Base-by-base conservation (phyloP, 1,139 yeast species). In the Hansenula sp. region DNA sequence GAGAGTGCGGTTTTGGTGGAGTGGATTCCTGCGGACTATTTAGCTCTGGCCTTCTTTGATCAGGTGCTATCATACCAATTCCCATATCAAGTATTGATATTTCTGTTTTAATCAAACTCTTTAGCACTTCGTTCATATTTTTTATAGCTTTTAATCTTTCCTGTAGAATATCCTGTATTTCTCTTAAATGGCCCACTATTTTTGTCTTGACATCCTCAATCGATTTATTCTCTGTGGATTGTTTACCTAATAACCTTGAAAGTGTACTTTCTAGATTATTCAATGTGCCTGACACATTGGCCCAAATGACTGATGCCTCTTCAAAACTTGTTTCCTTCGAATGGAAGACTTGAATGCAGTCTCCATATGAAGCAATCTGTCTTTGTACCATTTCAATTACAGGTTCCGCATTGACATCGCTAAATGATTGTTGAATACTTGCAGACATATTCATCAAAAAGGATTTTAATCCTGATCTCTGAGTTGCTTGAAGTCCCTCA, bases 231-330 rank as follows among this genome's bases (percentile, higher is more conserved):
- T 6, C 10, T 10, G 13, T 9, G 4, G 34, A 10, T 22, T 16
- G 21, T 4, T 22, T 19, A 2, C 22, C 7, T 8, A 33, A 18
- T 2, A 25, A 8, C 3, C 11, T 4, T 2, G 29, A 17, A 13
- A 33, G 18, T 2, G 16, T 19, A 2, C 10, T 19, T 20, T 39
- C 42, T 16, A 53, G 32, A 11, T 39, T 37, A 4, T 47, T 41
- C n/a, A 55, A 34, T 1, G 39, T 22, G 2, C 54, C 59, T 19
- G 68, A 55, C 0, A 65, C 51, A 37, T 71, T 76, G 17, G 59
- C 57, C 73, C 81, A 71, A 4, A 64, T 54, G 0, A 60, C 43
- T 1, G 60, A 35, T 17, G 57, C 53, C 32, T 64, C 62, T 9
- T 56, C 41, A 32, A 44, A 57, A 14, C 44, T 51, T 1, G 34